Conservation (phyloP, 257 asterid genomes). For the Parsonsia alboflavescens region DNA sequence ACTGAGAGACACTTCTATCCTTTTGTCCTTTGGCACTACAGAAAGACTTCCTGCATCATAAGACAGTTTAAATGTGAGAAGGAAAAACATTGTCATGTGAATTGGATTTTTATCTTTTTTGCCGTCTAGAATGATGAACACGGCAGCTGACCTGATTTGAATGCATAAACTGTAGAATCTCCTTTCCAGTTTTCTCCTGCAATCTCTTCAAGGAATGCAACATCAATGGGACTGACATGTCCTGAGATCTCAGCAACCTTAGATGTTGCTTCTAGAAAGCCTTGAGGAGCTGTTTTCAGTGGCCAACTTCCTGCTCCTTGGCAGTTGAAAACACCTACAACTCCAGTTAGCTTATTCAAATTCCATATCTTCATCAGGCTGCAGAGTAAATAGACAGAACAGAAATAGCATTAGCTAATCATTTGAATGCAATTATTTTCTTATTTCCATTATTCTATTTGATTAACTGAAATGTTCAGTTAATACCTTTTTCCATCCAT, state of each 20-base stretch:
- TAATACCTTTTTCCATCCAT: conserved; percentile 56
- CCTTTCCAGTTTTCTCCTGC: conserved; percentile 48
- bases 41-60: conserved; percentile 29
- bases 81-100: too few relatives aligned
- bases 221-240: conserved; percentile 39
- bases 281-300: conserved; percentile 31
- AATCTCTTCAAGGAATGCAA: conserved; percentile 47
- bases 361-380: conserved; percentile 79
- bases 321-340: conserved; percentile 65
- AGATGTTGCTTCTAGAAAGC: not conserved
- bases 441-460: not conserved
- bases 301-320: conserved; percentile 72
- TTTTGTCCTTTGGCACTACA: conserved; percentile 27
- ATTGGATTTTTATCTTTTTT: not conserved
- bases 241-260: conserved; percentile 25
- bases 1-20: conserved; percentile 35
- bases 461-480: not conserved
- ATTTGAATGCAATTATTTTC: not conserved
- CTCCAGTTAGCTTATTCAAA: conserved; percentile 56
- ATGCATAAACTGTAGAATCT: conserved; percentile 43
- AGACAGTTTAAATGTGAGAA: not conserved
- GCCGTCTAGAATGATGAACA: not conserved
- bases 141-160: conserved; percentile 37
- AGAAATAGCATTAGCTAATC: not conserved
- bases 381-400: not conserved